Conservation (phyloP, 202 grass and related monocot species). For the Cymbopogon flexuosus region DNA sequence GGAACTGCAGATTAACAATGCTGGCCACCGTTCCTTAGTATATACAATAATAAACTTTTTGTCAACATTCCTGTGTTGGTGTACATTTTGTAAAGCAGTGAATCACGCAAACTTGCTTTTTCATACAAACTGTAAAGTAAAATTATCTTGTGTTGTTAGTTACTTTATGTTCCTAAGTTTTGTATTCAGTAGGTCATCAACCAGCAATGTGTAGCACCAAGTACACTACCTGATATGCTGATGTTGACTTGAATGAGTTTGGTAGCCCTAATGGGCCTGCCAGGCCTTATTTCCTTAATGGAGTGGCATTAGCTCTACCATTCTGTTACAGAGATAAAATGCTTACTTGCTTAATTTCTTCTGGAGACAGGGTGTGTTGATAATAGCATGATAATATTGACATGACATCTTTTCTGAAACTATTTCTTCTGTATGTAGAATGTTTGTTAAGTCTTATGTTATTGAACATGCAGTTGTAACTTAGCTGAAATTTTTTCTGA, state of each 20-base stretch:
- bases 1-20: background rate
- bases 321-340: slow-evolving; percentile 11
- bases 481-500: background rate
- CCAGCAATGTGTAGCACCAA: background rate
- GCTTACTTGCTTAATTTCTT: background rate
- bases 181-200: background rate
- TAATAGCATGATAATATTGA: slow-evolving; percentile 12
- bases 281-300: background rate
- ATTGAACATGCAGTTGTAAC: background rate
- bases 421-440: background rate
- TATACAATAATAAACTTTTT: background rate
- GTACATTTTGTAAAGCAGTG: slow-evolving; percentile 3
- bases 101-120: background rate
- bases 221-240: background rate
- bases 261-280: background rate
- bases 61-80: background rate
- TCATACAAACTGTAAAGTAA: background rate
- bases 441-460: background rate
- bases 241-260: slow-evolving; percentile 1
- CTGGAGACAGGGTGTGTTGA: background rate
- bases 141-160: background rate
- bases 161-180: background rate
- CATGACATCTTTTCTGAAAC: slow-evolving; percentile 4
- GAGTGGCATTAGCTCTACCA: background rate
- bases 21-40: background rate